Evolutionary conservation across 2,329 filamentous ascomycete genomes (phyloP), one percentile per base, ranked within the genome.

Genomic region (Hirsutella minnesotensis): DNA sequence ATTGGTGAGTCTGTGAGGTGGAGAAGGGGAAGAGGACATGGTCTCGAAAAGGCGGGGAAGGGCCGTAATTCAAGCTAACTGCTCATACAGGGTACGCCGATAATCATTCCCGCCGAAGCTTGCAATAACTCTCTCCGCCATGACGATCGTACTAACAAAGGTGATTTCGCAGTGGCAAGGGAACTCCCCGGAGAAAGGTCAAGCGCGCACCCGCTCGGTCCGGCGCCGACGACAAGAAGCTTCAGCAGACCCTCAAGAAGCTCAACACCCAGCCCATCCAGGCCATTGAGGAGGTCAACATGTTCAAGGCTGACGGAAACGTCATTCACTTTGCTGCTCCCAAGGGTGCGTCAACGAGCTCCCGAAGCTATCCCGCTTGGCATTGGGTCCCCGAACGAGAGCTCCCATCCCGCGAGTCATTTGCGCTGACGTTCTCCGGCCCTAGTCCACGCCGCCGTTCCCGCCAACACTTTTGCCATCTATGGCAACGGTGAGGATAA

Each of bases 281-380:
- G 76, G 87, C 86, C 54, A 98, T 98, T 60, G 92, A 98, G 81
- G 92, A 98, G 77, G 92, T 98, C 68, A 98, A 98, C 83, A 98
- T 98, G 92, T 98, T 98, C 83, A 98, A 98, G 85, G 84, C 86
- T 65, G 92, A 98, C 66, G 92, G 92, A 69, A 98, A 98, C 69
- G 92, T 98, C 68, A 96, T 98, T 63, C 92, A 98, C 80, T 98
- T 98, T 67, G 84, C 87, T 59, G 86, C 86, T 62, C 92, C 92
- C 58, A 95, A 95, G 78, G 92, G 92, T 96, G 72, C 63, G 79
- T 73, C 41, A 49, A 27, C 7, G 12, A 27, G 12, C 12, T 12
- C 12, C 7, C 12, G 12, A 12, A 47, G 44, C 24, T 38, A 40
- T 43, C 38, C 30, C 42, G n/a, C 5, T 19, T 20, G 19, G 8